These are phyloP conservation scores for Schoenoplectus tabernaemontani DNA, from an alignment of 202 grass and related monocot genomes.

Conservation along the genomic window DNA sequence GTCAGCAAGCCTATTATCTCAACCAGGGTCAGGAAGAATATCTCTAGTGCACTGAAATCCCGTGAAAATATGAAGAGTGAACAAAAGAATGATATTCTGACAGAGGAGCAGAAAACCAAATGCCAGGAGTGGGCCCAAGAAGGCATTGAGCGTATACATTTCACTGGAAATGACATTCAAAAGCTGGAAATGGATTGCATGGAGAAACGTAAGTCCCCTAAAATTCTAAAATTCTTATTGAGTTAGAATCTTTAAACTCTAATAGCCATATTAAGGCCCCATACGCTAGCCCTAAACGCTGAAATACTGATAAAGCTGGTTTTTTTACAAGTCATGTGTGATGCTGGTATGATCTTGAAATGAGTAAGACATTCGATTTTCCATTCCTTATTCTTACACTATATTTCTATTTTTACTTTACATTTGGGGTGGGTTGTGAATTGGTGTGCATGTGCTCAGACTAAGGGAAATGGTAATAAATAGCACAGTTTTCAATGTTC, in stretches of 20 bases:
- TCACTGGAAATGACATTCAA: slow-evolving; percentile 21
- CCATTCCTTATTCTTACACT: not conserved
- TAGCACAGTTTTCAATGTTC: not conserved
- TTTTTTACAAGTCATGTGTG: not conserved
- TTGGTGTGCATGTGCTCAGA: not conserved
- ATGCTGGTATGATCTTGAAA: not conserved
- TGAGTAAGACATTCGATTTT: not conserved
- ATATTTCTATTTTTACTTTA: not conserved
- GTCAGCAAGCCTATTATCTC: slow-evolving; percentile 1
- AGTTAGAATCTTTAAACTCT: not conserved
- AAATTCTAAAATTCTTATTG: not conserved
- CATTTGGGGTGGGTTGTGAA: not conserved
- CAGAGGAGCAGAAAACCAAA: not conserved
- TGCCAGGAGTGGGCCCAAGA: slow-evolving; percentile 19
- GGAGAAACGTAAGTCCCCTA: slow-evolving; percentile 3
- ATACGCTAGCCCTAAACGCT: not conserved
- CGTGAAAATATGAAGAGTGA: not conserved
- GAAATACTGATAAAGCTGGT: not conserved
- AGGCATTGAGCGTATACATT: slow-evolving; percentile 2
- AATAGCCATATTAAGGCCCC: not conserved
- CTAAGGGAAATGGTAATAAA: not conserved
- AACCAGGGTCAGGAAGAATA: not conserved
- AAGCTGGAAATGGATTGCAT: slow-evolving; percentile 11
- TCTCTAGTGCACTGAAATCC: not conserved
- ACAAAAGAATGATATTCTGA: not conserved